Evolutionary conservation across 2,329 filamentous ascomycete species (phyloP), one percentile per base, ranked within the genome.

Genomic region (Dactylellina cionopaga): DNA sequence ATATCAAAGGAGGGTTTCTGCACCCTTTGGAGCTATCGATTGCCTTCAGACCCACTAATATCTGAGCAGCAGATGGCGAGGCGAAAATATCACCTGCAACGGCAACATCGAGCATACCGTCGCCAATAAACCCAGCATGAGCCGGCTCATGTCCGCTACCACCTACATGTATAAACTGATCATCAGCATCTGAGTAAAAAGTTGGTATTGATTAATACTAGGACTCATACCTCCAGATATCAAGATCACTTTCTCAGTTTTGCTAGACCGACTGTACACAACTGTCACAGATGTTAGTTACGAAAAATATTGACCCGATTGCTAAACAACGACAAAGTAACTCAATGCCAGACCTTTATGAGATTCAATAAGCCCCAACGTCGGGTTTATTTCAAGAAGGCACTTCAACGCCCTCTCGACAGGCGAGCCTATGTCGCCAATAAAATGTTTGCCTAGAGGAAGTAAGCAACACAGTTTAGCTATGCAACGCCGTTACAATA

Each of bases 81-180:
- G 92, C 92, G 78, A 96, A 96, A 77, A 96, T 93, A 2, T 91
- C 93, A 15, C 93, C 93, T 0, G 92, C 90, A 0, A 96, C 92
- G 0, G 91, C 90, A 47, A 90, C 92, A 37, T 89, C 87, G n/a
- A 96, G 86, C 74, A 96, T 83, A 47, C 92, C 93, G 11, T 86
- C 84, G 22, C 93, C 93, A 11, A 97, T 93, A 81, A 93, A 95
- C 69, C 87, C 90, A 0, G 89, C 43, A 22, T 59, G 63, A 0
- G 58, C 58, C 5, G 93, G 93, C 80, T 97, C 93, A 79, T 97
- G 93, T 76, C 93, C 93, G 17, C 89, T 91, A 63, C 94, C 94
- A 75, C 94, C 94, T 71, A 37, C n/a, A n/a, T n/a, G n/a, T 52
- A 25, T 5, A 29, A 13, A 41, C 37, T 29, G 17, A 15, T 1